A percentile compares a stretch with the other conserved stretches of the same genome.
These are phyloP conservation scores for Pichia sp. DNA, from an alignment of 1,139 yeast species.

Conservation along the genomic window DNA sequence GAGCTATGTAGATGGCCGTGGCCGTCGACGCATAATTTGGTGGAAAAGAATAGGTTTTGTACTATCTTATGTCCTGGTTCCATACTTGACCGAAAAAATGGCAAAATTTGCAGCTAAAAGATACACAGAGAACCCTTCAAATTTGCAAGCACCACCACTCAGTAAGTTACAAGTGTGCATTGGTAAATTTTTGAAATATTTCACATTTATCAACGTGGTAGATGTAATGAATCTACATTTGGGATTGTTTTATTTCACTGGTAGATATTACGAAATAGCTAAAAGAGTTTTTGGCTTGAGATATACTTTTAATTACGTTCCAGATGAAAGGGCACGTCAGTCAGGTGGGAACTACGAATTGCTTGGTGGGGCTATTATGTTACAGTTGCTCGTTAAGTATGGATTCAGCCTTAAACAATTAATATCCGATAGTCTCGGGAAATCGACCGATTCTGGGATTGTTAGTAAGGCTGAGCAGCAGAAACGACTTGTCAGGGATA, in stretches of 20 bases:
- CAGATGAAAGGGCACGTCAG: constrained; percentile 31
- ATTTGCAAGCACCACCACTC: background rate
- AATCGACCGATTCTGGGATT: background rate
- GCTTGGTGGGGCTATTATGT: constrained; percentile 60
- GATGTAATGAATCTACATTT: constrained; percentile 62
- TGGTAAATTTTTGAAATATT: background rate
- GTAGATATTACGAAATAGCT: constrained; percentile 69
- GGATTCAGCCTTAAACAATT: constrained; percentile 1
- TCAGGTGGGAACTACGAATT: constrained; percentile 62
- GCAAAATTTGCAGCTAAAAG: too few relatives aligned
- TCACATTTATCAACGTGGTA: constrained; percentile 35
- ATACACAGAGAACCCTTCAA: background rate
- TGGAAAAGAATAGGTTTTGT: constrained; percentile 45
- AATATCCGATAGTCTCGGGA: background rate
- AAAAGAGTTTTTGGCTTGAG: constrained; percentile 74
- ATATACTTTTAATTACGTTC: constrained; percentile 63
- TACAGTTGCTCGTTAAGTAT: constrained; percentile 48
- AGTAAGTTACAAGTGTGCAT: background rate
- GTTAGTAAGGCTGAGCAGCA: background rate
- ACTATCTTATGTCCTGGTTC: constrained; percentile 46
- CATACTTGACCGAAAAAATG: constrained; percentile 37
- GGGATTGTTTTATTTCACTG: constrained; percentile 74
- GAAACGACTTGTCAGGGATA: constrained; percentile 1
- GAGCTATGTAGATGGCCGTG: constrained; percentile 42
- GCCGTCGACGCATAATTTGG: constrained; percentile 33